Percentiles rank a stretch among this genome's conserved stretches.
Conservation (phyloP, 257 asterid genomes). For the Anisodus acutangulus region DNA sequence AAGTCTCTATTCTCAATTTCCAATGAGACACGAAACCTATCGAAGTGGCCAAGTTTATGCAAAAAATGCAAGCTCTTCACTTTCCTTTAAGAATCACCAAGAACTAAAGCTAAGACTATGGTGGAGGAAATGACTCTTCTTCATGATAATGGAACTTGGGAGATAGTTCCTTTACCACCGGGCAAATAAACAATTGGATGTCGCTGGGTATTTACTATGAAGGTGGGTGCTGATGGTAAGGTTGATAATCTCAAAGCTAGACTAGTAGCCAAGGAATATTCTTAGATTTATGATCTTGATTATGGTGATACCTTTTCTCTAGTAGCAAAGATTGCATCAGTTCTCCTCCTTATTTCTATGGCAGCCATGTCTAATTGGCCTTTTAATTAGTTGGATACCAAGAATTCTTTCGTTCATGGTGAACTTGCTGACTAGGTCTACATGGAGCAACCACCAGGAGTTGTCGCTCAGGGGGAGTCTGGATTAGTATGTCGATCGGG, state of each 20-base stretch:
- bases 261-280: slow-evolving; percentile 19
- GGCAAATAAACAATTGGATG: neutral
- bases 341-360: neutral
- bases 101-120: neutral
- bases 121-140: neutral
- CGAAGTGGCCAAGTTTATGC: neutral
- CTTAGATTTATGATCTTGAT: slow-evolving; percentile 6
- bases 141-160: neutral
- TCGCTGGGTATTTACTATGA: neutral
- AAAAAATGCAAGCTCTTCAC: neutral
- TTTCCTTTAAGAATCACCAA: neutral
- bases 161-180: neutral
- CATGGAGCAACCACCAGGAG: slow-evolving; percentile 25
- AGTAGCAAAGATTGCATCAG: neutral
- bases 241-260: neutral
- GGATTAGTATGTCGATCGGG: neutral
- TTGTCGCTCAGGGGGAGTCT: slow-evolving; percentile 10
- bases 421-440: neutral
- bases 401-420: neutral
- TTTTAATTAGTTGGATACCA: slow-evolving; percentile 12
- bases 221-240: neutral
- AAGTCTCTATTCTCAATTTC: neutral
- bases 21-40: neutral
- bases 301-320: neutral
- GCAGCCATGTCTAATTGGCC: neutral